A percentile compares a stretch with the other conserved stretches of the same genome.
Evolutionary conservation across 2,329 filamentous ascomycete genomes (phyloP).

Genomic region (Exophiala lecanii-corni): DNA sequence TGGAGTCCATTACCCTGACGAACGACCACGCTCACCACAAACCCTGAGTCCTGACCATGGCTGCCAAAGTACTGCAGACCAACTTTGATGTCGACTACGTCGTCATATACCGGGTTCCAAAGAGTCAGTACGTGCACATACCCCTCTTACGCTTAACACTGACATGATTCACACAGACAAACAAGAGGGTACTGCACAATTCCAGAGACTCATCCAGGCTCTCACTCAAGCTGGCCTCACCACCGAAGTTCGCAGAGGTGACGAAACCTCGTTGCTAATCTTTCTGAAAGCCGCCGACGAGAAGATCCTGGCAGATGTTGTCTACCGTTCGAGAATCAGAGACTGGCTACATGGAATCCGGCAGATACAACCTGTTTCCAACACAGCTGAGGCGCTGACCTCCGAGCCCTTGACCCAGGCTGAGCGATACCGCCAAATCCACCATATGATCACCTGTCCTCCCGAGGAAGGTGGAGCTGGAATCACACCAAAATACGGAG

Average conservation of each 20-base stretch:
- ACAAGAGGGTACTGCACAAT: constrained; percentile 65
- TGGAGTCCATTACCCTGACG: too few relatives aligned
- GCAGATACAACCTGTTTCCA: constrained; percentile 67
- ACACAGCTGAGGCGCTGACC: constrained; percentile 63
- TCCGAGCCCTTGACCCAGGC: constrained; percentile 78
- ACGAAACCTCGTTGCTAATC: constrained; percentile 69
- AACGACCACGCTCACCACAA: constrained; percentile 3
- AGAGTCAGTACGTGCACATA: constrained; percentile 47
- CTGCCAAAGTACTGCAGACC: constrained; percentile 21
- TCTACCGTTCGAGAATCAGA: constrained; percentile 82
- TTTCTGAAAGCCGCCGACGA: constrained; percentile 77
- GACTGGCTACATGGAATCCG: constrained; percentile 93
- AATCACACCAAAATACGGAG: constrained; percentile 62
- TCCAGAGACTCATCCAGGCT: constrained; percentile 70
- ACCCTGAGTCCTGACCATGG: constrained; percentile 15
- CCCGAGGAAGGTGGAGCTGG: constrained; percentile 73
- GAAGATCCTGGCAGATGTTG: constrained; percentile 68
- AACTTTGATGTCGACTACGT: constrained; percentile 83
- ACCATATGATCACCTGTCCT: constrained; percentile 74
- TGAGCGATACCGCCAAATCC: constrained; percentile 81
- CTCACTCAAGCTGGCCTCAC: constrained; percentile 76
- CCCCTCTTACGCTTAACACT: constrained; percentile 9
- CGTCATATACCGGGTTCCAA: constrained; percentile 68
- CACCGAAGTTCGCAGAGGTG: constrained; percentile 79
- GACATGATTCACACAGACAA: constrained; percentile 54